Conservation (phyloP, 345 rosid genomes). For the Eucalyptus pumila region DNA sequence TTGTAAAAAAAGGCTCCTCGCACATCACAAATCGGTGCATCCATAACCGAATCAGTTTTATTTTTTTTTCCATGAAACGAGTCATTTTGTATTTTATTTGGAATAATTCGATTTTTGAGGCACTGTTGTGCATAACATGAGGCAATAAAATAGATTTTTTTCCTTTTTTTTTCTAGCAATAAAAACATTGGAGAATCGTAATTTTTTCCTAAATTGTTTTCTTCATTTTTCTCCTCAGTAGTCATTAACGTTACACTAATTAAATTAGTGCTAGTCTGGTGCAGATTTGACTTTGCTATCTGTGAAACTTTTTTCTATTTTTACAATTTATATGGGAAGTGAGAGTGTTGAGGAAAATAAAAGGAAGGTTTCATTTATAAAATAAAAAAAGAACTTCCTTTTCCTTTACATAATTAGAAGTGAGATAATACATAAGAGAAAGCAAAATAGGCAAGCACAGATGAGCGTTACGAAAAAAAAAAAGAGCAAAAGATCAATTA, state of each 20-base stretch:
- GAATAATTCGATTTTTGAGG: background rate
- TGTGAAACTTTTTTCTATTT: background rate
- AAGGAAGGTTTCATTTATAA: no score
- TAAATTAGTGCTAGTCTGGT: background rate
- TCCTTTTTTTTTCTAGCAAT: background rate
- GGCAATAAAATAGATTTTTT: background rate
- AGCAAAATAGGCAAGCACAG: background rate
- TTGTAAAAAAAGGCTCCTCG: no score
- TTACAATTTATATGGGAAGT: background rate
- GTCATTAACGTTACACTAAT: background rate
- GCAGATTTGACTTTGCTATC: background rate
- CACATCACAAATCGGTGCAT: background rate
- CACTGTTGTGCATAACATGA: background rate
- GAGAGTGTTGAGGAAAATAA: no score
- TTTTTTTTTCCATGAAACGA: background rate
- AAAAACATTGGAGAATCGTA: background rate
- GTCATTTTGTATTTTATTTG: background rate
- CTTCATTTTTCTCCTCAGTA: background rate
- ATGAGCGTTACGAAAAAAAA: background rate
- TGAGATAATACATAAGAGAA: background rate
- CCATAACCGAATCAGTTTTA: accelerated
- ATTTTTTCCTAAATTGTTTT: background rate
- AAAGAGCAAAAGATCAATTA: background rate
- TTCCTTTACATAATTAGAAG: background rate
- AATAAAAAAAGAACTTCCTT: background rate